phyloP scores from a whole-genome alignment of 805 yeast species.

The Lipomyces anomalus region DNA sequence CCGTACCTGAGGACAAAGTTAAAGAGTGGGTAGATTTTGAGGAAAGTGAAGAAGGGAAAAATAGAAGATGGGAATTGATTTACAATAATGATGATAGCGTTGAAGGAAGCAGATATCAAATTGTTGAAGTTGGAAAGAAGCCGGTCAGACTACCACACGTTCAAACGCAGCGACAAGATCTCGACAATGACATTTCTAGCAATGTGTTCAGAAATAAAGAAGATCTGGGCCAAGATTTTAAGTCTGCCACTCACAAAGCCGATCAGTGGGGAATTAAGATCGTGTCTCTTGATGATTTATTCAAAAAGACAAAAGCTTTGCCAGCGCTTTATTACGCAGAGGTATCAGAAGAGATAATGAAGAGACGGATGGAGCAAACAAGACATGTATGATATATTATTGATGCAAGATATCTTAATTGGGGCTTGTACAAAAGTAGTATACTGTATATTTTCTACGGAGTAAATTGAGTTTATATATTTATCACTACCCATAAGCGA shows the following conservation, averaged over 20 bases:
- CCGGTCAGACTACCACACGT: background rate
- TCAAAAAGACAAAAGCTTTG: constrained; percentile 5
- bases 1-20: constrained; percentile 15
- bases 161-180: background rate
- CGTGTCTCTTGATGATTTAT: background rate
- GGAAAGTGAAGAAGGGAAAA: constrained; percentile 7
- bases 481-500: background rate
- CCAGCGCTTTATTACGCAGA: constrained; percentile 15
- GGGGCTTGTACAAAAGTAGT: background rate
- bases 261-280: too few species aligned
- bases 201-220: background rate
- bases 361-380: constrained; percentile 3
- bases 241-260: background rate
- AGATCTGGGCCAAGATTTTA: background rate
- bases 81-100: constrained; percentile 8
- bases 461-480: background rate
- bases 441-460: background rate
- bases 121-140: constrained; percentile 10
- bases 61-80: constrained; percentile 13
- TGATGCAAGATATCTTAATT: background rate
- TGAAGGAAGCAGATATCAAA: background rate
- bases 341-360: constrained; percentile 11
- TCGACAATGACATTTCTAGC: background rate
- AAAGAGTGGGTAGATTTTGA: constrained; percentile 14
- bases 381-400: background rate